phyloP scores from a whole-genome alignment of 148 eudicot genomes.

The Amaranthus cruentus region DNA sequence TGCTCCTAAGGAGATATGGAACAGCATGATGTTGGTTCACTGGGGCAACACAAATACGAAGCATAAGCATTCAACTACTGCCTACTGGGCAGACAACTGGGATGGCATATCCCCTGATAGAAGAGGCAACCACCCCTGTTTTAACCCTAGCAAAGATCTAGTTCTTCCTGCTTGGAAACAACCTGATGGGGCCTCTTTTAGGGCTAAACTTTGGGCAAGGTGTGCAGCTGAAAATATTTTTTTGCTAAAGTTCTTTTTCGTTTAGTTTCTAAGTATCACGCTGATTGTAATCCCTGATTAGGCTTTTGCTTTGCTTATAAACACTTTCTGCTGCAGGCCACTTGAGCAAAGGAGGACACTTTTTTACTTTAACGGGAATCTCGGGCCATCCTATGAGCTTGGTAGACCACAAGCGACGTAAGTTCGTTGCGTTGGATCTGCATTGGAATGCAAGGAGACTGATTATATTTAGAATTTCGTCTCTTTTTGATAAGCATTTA shows the following conservation, averaged over 20 bases:
- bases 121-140: constrained; percentile 90
- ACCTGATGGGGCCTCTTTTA: constrained; percentile 60
- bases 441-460: background rate
- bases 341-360: constrained; percentile 61
- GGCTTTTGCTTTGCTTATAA: background rate
- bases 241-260: background rate
- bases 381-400: constrained; percentile 75
- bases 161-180: constrained; percentile 96
- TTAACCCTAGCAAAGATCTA: constrained; percentile 88
- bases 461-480: background rate
- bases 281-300: background rate
- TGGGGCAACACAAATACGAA: constrained; percentile 97
- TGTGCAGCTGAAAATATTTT: constrained; percentile 16
- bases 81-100: constrained; percentile 92
- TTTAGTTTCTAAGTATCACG: background rate
- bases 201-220: constrained; percentile 78
- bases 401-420: constrained; percentile 91
- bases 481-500: background rate
- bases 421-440: constrained; percentile 28
- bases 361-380: constrained; percentile 93
- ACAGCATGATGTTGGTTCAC: constrained; percentile 97
- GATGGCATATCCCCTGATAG: constrained; percentile 54
- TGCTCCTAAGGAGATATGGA: constrained; percentile 99
- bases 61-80: constrained; percentile 90
- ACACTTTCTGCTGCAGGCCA: constrained; percentile 50